Evolutionary conservation across 2,329 filamentous ascomycete genomes (phyloP), one percentile per base, ranked within the genome.

Genomic region (Beauveria scarabaeidicola): DNA sequence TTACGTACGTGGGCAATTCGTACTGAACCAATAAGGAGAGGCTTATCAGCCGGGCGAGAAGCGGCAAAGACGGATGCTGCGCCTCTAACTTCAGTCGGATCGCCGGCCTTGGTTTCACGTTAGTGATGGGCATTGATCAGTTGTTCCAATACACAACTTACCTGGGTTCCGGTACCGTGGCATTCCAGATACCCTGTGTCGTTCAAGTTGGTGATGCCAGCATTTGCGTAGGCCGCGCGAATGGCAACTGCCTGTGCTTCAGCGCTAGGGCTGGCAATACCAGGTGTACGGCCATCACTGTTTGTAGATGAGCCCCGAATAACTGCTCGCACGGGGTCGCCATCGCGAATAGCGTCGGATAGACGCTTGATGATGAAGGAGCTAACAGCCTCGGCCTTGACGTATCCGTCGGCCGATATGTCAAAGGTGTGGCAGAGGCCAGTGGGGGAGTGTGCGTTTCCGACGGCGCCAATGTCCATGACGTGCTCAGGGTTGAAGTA

Each of bases 401-500:
- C 73, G 60, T 80, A 81, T 0, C 78, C 79, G 52, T 76, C 70
- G 0, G 75, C 78, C 11, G 64, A 63, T 3, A 63, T 63, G 50
- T 70, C 69, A 60, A 74, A 76, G 0, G 72, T 69, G 32, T 71
- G 69, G 59, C 70, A 73, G 8, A 58, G 61, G 3, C 66, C 64
- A 3, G 63, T 55, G 3, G 62, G 46, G 1, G 67, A 68, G 38
- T 55, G 72, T 70, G 15, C 77, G 66, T 50, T 77, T 73, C 59
- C 72, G 72, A 47, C 77, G 64, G 25, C 69, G 70, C 63, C 6
- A 69, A 72, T 73, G 73, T 78, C 10, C 70, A 72, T 65, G 74
- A 72, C 65, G 75, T 75, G 40, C 71, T 78, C 74, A 1, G 76
- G 75, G 2, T 70, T 74, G 23, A 78, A 64, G n/a, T 76, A 76